Percentiles rank a stretch among this genome's conserved stretches.
These are phyloP conservation scores for Candida ponderosae DNA, from an alignment of 805 yeast genomes.

Conservation along the genomic window DNA sequence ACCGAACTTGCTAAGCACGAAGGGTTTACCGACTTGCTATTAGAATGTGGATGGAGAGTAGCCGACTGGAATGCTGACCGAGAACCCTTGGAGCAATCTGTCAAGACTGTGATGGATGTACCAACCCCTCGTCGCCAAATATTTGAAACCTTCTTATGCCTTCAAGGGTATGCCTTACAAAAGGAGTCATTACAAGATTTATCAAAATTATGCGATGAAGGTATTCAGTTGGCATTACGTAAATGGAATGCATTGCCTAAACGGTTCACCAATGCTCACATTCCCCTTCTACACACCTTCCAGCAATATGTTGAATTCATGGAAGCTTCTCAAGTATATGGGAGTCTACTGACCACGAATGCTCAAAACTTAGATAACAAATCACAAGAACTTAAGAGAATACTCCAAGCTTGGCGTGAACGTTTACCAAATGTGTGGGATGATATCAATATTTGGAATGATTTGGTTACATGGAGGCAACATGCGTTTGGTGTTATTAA, in stretches of 20 bases:
- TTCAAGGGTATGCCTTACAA: constrained; percentile 91
- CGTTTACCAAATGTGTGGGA: constrained; percentile 96
- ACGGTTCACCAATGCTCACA: constrained; percentile 72
- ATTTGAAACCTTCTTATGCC: constrained; percentile 86
- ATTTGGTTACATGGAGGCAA: constrained; percentile 96
- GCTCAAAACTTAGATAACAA: constrained; percentile 89
- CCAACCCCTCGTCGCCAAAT: constrained; percentile 97
- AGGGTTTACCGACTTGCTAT: constrained; percentile 86
- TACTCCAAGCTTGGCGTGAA: constrained; percentile 96
- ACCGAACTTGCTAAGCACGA: constrained; percentile 97
- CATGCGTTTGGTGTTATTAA: constrained; percentile 96
- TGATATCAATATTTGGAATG: constrained; percentile 97
- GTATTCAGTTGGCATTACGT: constrained; percentile 83
- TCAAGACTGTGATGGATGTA: constrained; percentile 94
- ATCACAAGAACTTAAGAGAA: constrained; percentile 90
- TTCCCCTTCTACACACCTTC: constrained; percentile 84
- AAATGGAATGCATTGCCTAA: constrained; percentile 90
- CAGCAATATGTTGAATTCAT: constrained; percentile 96
- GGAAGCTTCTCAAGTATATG: constrained; percentile 94
- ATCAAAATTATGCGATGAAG: constrained; percentile 86
- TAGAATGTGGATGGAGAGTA: constrained; percentile 99
- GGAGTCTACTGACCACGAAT: constrained; percentile 80
- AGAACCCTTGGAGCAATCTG: constrained; percentile 90
- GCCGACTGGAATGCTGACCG: constrained; percentile 97
- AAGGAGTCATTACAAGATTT: constrained; percentile 80